A percentile compares a stretch with the other conserved stretches of the same genome.
Conservation (phyloP, 176 grass and related monocot species). For the Stipa capillata region DNA sequence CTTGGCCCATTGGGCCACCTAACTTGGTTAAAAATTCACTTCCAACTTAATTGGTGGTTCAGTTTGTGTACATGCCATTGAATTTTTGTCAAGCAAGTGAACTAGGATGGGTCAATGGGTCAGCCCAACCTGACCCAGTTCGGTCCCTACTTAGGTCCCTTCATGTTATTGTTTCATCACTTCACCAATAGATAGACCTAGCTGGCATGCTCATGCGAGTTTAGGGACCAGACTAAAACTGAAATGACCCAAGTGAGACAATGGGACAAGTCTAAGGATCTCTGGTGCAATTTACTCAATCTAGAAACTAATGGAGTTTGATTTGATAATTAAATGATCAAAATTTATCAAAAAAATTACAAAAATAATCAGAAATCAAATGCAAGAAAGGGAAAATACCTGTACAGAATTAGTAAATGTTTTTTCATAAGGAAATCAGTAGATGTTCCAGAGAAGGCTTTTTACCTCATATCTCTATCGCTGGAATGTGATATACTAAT, state of each 20-base stretch:
- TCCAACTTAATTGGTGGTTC: too few relatives aligned
- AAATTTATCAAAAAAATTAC: background rate
- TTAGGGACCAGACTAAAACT: background rate
- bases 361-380: constrained; percentile 5
- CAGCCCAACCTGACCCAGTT: too few relatives aligned
- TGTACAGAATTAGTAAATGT: background rate
- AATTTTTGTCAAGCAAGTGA: too few relatives aligned
- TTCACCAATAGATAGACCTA: background rate
- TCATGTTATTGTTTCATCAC: background rate
- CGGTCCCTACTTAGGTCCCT: background rate
- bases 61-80: too few relatives aligned
- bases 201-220: background rate
- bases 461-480: background rate
- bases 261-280: background rate
- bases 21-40: too few relatives aligned
- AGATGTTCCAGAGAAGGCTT: background rate
- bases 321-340: background rate
- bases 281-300: background rate
- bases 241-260: background rate
- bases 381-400: background rate
- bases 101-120: too few relatives aligned
- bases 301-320: background rate
- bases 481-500: background rate
- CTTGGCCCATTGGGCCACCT: too few relatives aligned
- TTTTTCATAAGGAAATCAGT: too few relatives aligned